phyloP scores from a whole-genome alignment of 805 yeast species.

The Wickerhamiella brachini region DNA sequence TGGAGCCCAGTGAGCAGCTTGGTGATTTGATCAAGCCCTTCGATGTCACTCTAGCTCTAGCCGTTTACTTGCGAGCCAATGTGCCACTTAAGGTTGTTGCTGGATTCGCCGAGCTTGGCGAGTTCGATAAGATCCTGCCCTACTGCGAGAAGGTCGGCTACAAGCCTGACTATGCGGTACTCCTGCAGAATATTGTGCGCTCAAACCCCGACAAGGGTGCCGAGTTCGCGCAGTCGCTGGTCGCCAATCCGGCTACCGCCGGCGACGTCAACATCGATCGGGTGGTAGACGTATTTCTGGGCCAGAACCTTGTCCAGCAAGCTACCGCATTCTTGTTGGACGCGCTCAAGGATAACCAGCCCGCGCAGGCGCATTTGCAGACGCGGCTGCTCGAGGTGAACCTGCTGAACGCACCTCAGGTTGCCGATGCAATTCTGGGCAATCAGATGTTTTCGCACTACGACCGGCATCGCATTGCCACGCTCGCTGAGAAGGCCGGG shows the following conservation, averaged over 20 bases:
- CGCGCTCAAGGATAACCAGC: conserved; percentile 85
- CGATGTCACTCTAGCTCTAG: conserved; percentile 75
- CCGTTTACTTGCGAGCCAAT: conserved; percentile 75
- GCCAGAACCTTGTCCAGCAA: conserved; percentile 89
- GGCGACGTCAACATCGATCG: conserved; percentile 63
- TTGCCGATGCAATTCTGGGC: conserved; percentile 96
- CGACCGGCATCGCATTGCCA: conserved; percentile 86
- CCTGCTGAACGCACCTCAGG: conserved; percentile 94
- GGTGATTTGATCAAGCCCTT: conserved; percentile 91
- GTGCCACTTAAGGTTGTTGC: conserved; percentile 82
- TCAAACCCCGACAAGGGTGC: conserved; percentile 96
- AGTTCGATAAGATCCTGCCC: conserved; percentile 89
- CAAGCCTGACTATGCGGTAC: conserved; percentile 77
- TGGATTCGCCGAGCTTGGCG: conserved; percentile 86
- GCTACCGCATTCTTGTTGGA: conserved; percentile 95
- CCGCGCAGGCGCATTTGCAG: conserved; percentile 91
- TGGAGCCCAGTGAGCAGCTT: conserved; percentile 88
- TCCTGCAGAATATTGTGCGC: conserved; percentile 82
- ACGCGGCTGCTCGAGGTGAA: conserved; percentile 88
- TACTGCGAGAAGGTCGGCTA: conserved; percentile 82
- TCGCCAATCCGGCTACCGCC: conserved; percentile 39
- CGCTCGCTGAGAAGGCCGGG: conserved; percentile 91
- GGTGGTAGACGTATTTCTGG: conserved; percentile 83
- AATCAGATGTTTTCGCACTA: conserved; percentile 91
- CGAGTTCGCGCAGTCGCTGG: conserved; percentile 83